Evolutionary conservation across 176 grass and related monocot genomes (phyloP), one percentile per base, ranked within the genome.

Genomic region (Saccharum spontaneum): DNA sequence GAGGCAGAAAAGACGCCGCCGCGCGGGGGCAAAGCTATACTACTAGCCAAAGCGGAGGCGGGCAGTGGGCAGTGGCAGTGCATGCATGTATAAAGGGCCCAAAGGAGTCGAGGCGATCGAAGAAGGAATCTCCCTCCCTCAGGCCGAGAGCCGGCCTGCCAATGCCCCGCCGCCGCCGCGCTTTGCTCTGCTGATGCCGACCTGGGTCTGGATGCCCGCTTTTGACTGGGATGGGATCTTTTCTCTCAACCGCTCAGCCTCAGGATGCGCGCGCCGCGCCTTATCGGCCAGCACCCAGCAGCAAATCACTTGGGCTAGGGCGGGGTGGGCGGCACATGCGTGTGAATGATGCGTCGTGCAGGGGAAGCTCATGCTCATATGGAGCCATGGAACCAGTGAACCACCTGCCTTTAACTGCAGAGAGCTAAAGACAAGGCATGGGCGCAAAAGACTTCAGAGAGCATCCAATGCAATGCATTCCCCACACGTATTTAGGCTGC

Each of bases 91-190:
- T 76, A 76, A 76, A 76, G 26, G 54, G 61, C 61, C 15, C 61
- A 72, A 39, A 16, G 78, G 44, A 23, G 71, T 68, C 76, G 77
- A 59, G 70, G 8, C 44, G 37, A 87, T 31, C 85, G 78, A 87
- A 81, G 78, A 59, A 59, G 61, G 64, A 34, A 82, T 75, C 77
- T 79, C 30, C 4, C 74, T 34, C 26, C 10, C 55, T n/a, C 20
- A 22, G 3, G 10, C 12, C 6, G 20, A 26, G 16, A 62, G 38
- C 52, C 43, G 76, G 11, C 49, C 28, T 17, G 33, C 45, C 49
- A 67, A 30, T 55, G 86, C 65, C 72, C 61, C 17, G 44, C 57
- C 31, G 57, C 76, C 15, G 61, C 63, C 20, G 48, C 79, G 44
- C 73, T 46, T 46, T 79, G 61, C 24, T 18, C 23, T 23, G 78